phyloP scores from a whole-genome alignment of 176 grass and related monocot species.

The Triticum timopheevii region DNA sequence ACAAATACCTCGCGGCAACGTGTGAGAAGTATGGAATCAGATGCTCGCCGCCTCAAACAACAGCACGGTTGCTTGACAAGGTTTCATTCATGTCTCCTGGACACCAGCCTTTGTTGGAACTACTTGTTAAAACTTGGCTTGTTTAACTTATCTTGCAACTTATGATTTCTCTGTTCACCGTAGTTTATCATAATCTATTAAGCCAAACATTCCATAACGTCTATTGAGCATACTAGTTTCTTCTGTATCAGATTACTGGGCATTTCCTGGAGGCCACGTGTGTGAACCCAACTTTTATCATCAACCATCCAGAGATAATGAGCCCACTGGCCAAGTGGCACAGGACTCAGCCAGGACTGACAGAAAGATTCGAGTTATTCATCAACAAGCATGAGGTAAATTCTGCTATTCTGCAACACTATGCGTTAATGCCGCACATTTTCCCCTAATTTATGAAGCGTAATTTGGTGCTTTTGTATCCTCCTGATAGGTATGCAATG shows the following conservation, averaged over 20 bases:
- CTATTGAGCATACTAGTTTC: conserved; percentile 6
- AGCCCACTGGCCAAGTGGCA: conserved; percentile 89
- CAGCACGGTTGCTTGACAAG: conserved; percentile 84
- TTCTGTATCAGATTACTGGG: conserved; percentile 56
- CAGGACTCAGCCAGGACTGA: conserved; percentile 51
- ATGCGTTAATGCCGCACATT: background rate
- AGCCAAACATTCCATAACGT: background rate
- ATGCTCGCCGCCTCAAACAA: conserved; percentile 87
- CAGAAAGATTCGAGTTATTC: conserved; percentile 83
- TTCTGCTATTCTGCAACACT: background rate
- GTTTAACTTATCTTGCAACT: background rate
- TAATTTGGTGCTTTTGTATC: background rate
- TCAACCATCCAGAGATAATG: conserved; percentile 90
- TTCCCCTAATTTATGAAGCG: background rate
- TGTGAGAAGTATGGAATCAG: conserved; percentile 73
- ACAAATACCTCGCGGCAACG: conserved; percentile 50
- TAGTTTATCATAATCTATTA: background rate
- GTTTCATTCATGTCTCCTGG: conserved; percentile 19
- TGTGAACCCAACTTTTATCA: conserved; percentile 78
- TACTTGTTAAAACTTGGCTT: background rate
- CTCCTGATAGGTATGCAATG: conserved; percentile 10
- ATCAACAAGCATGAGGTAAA: conserved; percentile 80
- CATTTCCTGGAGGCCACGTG: conserved; percentile 78
- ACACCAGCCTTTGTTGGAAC: background rate
- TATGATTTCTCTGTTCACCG: background rate